Base-by-base conservation (phyloP, 495 filamentous ascomycete species). In the Thermothielavioides terrestris region DNA sequence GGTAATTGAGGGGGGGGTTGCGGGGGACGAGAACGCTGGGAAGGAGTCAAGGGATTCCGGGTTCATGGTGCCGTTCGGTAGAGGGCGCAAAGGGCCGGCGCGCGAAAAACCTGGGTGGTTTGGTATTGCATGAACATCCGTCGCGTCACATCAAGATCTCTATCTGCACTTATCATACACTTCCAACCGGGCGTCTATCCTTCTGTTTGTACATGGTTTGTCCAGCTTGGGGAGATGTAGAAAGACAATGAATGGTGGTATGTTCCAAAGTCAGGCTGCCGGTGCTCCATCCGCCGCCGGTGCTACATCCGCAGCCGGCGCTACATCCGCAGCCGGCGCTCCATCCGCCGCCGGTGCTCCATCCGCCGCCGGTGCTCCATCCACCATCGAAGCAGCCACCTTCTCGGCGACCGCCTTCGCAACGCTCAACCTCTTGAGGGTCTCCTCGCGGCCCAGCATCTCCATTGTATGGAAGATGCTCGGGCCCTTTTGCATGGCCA, bases 391-490 rank as follows among this genome's bases (percentile, higher is more conserved):
- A 22, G 15, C 20, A 18, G 27, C 42, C 17, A 30, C 34, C 36
- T 11, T 32, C 10, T 38, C 38, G 8, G 26, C 42, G 15, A 21
- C 34, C 14, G 6, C 15, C 32, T 34, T 32, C 2, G 61, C 61
- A 4, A 59, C 28, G 22, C 54, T 56, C 17, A 89, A 56, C 22
- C 88, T 69, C 30, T 58, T 59, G 22, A 86, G 31, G 1, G 74
- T 72, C 64, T 84, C 78, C 6, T 75, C 72, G 51, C 70, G 76
- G 0, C 88, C 86, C 9, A 94, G 60, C 1, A 85, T 67, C 14
- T 42, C 62, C 77, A 94, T 80, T 14, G 72, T 79, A 25, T 75
- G 65, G 0, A 74, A 69, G 18, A 85, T 66, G 2, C 70, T 59
- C 11, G 84, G 82, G 0, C 88, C 88, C 3, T 75, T 66, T 9